A percentile compares a stretch with the other conserved stretches of the same genome.
Conservation (phyloP, 495 filamentous ascomycete genomes). For the Hyaloscypha hepaticicola region DNA sequence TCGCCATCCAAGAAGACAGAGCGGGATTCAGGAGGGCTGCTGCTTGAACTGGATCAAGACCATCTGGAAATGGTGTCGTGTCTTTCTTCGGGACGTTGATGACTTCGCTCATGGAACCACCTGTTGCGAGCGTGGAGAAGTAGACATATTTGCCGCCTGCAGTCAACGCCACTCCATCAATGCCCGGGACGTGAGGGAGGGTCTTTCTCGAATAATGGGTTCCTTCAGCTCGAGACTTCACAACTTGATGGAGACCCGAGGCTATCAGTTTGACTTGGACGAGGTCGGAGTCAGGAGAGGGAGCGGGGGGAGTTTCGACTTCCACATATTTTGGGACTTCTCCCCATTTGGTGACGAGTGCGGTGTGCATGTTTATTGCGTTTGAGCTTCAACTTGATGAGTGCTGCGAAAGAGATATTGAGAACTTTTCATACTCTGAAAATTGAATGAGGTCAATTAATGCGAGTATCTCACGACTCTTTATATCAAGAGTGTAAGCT, state of each 20-base stretch:
- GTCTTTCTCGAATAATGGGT: constrained; percentile 39
- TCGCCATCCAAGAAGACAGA: constrained; percentile 45
- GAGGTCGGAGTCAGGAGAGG: not conserved
- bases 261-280: constrained; percentile 28
- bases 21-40: constrained; percentile 48
- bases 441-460: not conserved
- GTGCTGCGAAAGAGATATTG: not conserved
- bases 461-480: no score
- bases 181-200: constrained; percentile 40
- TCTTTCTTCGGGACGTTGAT: constrained; percentile 37
- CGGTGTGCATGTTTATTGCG: constrained; percentile 10
- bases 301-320: not conserved
- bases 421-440: not conserved
- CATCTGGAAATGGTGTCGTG: constrained; percentile 34
- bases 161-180: constrained; percentile 41
- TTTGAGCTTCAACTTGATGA: not conserved
- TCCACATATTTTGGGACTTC: not conserved
- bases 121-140: constrained; percentile 35
- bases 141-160: constrained; percentile 40
- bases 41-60: constrained; percentile 40
- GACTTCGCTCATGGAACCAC: constrained; percentile 37
- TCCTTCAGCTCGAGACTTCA: constrained; percentile 43
- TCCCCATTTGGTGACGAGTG: constrained; percentile 13
- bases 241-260: constrained; percentile 43
- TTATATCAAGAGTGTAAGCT: no score